A percentile compares a stretch with the other conserved stretches of the same genome.
phyloP scores from a whole-genome alignment of 176 grass and related monocot species.

The Pharus latifolius region DNA sequence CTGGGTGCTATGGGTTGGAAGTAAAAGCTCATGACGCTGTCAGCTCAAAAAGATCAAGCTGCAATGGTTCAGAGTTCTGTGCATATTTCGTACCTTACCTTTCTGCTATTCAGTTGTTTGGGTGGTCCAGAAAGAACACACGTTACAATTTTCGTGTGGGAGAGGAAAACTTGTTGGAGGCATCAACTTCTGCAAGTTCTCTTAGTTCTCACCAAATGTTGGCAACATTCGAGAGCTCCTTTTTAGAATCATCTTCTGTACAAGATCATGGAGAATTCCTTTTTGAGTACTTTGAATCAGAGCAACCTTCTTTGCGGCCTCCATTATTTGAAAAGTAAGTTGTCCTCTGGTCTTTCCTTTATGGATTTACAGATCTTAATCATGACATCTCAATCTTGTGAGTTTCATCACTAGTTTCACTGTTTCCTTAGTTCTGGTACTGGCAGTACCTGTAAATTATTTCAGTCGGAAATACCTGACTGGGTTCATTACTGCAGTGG shows the following conservation, averaged over 20 bases:
- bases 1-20: slow-evolving; percentile 69
- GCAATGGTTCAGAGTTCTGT: slow-evolving; percentile 32
- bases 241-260: slow-evolving; percentile 20
- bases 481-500: not conserved
- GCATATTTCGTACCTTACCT: slow-evolving; percentile 74
- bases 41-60: slow-evolving; percentile 14
- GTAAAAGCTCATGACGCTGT: slow-evolving; percentile 31
- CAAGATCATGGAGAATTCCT: slow-evolving; percentile 33
- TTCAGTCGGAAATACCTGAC: not conserved
- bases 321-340: slow-evolving; percentile 74
- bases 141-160: not conserved
- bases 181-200: slow-evolving; percentile 9
- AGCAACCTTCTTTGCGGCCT: slow-evolving; percentile 50
- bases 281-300: slow-evolving; percentile 75
- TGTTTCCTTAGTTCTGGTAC: not conserved
- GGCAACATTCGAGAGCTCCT: too few relatives aligned
- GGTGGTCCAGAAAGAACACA: slow-evolving; percentile 25
- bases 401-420: not conserved
- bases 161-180: slow-evolving; percentile 1
- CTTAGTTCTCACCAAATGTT: slow-evolving; percentile 22
- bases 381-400: not conserved
- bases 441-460: not conserved
- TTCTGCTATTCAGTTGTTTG: slow-evolving; percentile 74
- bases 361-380: not conserved
- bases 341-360: not conserved